Percentiles rank a stretch among this genome's conserved stretches.
Conservation (phyloP, 306 rosid species). For the Gastrolobium bilobum region DNA sequence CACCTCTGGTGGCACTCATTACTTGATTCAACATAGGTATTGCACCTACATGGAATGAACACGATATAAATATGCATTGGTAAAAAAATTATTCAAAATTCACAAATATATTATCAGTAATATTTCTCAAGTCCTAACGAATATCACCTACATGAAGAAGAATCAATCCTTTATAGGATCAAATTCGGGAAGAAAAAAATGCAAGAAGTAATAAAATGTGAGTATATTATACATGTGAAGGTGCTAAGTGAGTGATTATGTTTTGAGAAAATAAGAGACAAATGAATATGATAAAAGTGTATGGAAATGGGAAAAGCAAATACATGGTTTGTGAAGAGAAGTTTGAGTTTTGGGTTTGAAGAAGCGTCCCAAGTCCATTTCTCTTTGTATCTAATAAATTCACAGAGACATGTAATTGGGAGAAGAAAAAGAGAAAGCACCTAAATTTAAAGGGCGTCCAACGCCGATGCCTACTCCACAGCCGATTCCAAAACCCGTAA, state of each 20-base stretch:
- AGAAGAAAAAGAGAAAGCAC: conserved; percentile 47
- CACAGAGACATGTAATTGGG: too few species aligned
- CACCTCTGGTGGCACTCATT: conserved; percentile 97
- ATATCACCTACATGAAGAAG: background rate
- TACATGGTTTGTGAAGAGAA: conserved; percentile 52
- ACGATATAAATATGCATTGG: conserved; percentile 2
- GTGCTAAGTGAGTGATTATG: background rate
- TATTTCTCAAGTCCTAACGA: background rate
- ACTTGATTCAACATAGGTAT: conserved; percentile 87
- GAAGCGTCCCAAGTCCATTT: conserved; percentile 57
- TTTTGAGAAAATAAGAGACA: background rate
- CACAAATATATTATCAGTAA: background rate
- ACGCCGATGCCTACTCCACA: conserved; percentile 96
- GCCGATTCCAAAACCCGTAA: conserved; percentile 94
- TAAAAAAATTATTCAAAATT: background rate
- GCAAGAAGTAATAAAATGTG: background rate
- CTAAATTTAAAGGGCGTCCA: conserved; percentile 93
- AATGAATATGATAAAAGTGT: background rate
- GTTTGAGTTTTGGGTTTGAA: conserved; percentile 47
- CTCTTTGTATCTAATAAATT: background rate
- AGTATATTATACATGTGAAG: background rate
- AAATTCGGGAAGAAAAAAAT: background rate
- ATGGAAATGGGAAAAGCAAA: conserved; percentile 4
- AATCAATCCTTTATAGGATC: background rate
- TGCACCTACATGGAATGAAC: conserved; percentile 67